Evolutionary conservation across 768 basidiomycete genomes (phyloP).

Genomic region (Trametes sanguinea): DNA sequence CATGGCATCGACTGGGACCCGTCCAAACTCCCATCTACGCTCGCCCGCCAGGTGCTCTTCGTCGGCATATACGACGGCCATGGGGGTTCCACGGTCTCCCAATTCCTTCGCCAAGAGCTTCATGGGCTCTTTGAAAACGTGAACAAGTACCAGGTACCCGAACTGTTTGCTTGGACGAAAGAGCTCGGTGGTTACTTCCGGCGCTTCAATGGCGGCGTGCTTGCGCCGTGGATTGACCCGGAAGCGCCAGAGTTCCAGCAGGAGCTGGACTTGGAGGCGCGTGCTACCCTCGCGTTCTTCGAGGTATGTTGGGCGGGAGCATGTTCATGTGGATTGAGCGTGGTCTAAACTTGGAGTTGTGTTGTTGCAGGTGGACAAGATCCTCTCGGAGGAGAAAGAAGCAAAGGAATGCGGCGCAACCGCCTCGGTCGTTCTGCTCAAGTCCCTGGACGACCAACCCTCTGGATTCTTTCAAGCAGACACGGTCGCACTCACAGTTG

Average conservation of each 20-base stretch:
- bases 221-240: conserved; percentile 62
- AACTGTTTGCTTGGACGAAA: conserved; percentile 74
- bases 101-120: conserved; percentile 81
- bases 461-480: conserved; percentile 83
- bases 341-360: no score
- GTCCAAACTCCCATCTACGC: conserved; percentile 46
- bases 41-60: conserved; percentile 78
- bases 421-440: conserved; percentile 88
- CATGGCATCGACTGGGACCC: conserved; percentile 77
- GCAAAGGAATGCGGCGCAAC: conserved; percentile 85
- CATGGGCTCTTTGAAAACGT: conserved; percentile 84
- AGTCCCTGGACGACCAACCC: conserved; percentile 80
- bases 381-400: conserved; percentile 65
- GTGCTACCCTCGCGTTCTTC: conserved; percentile 85
- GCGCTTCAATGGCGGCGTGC: conserved; percentile 79
- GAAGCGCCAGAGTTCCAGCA: conserved; percentile 31
- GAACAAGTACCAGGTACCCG: conserved; percentile 68
- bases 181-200: conserved; percentile 89
- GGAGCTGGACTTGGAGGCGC: conserved; percentile 73
- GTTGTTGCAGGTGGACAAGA: conserved; percentile 65
- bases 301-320: conserved; percentile 50
- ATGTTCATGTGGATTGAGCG: neutral
- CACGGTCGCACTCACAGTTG: conserved; percentile 78
- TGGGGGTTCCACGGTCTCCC: conserved; percentile 88
- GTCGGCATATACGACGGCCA: conserved; percentile 95